Conservation (phyloP, 495 filamentous ascomycete genomes). For the Penicillium tannophilum region DNA sequence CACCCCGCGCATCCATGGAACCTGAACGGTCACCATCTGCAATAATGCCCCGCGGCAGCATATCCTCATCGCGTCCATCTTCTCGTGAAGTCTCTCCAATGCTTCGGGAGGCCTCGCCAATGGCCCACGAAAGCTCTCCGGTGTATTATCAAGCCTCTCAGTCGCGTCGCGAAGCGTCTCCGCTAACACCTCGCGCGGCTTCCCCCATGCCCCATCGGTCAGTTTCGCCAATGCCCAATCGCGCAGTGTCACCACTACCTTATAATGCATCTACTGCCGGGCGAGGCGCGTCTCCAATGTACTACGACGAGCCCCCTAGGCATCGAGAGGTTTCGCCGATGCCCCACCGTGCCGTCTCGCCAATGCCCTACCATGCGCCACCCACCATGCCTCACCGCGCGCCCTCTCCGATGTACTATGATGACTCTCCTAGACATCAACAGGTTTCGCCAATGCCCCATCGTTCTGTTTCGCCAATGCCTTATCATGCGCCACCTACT, state of each 20-base stretch:
- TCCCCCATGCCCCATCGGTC: slow-evolving; percentile 5
- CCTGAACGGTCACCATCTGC: slow-evolving; percentile 34
- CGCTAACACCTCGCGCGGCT: slow-evolving; percentile 25
- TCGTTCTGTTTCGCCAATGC: slow-evolving; percentile 26
- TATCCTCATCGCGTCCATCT: slow-evolving; percentile 31
- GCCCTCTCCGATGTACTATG: slow-evolving; percentile 14
- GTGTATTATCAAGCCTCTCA: slow-evolving; percentile 7
- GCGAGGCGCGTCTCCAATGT: slow-evolving; percentile 23
- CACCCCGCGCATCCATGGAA: slow-evolving; percentile 32
- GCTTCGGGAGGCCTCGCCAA: slow-evolving; percentile 2
- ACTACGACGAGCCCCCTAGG: slow-evolving; percentile 1
- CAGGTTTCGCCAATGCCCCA: slow-evolving; percentile 19
- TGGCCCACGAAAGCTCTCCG: slow-evolving; percentile 3
- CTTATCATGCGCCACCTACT: slow-evolving; percentile 7
- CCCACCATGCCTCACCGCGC: slow-evolving; percentile 16
- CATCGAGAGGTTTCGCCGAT: slow-evolving; percentile 30
- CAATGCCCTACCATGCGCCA: slow-evolving; percentile 7
- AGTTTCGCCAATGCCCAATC: background rate
- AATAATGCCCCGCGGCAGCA: slow-evolving; percentile 28
- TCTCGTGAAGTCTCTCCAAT: slow-evolving; percentile 41
- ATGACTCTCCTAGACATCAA: slow-evolving; percentile 12
- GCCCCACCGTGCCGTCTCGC: slow-evolving; percentile 26
- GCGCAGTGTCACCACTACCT: slow-evolving; percentile 3
- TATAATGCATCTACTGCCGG: slow-evolving; percentile 11
- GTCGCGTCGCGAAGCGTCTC: slow-evolving; percentile 36